phyloP scores from a whole-genome alignment of 108 stramenopile genomes.

The Cyclotella baltica region DNA sequence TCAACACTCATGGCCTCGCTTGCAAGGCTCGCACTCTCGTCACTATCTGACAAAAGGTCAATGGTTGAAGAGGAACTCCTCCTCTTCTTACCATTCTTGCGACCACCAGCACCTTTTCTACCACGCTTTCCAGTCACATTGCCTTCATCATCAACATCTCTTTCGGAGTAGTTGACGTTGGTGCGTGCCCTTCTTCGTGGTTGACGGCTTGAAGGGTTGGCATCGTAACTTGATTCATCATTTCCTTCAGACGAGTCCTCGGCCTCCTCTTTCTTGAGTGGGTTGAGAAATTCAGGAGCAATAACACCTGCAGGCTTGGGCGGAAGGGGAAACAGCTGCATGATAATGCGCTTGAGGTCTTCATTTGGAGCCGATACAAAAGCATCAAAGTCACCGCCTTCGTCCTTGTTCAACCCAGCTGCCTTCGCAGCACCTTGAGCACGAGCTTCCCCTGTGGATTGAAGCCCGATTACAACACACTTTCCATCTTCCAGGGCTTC shows the following conservation, averaged over 20 bases:
- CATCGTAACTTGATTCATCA: conserved; percentile 12
- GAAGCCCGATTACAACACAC: conserved; percentile 76
- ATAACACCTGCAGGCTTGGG: conserved; percentile 40
- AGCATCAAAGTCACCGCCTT: conserved; percentile 30
- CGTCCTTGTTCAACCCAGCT: conserved; percentile 41
- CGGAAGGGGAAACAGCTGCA: conserved; percentile 47
- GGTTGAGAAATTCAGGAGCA: conserved; percentile 45
- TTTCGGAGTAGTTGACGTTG: conserved; percentile 14
- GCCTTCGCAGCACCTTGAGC: conserved; percentile 44
- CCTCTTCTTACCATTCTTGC: conserved; percentile 8
- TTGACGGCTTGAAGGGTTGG: background rate
- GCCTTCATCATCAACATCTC: conserved; percentile 20
- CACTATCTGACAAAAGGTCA: background rate
- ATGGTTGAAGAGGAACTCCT: background rate
- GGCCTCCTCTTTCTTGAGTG: conserved; percentile 25
- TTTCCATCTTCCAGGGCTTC: conserved; percentile 58
- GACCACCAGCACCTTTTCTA: background rate
- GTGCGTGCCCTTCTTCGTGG: conserved; percentile 12
- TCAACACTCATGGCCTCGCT: background rate
- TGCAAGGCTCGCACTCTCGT: conserved; percentile 1
- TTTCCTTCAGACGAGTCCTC: background rate
- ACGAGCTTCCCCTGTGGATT: conserved; percentile 73
- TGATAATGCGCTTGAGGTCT: conserved; percentile 40
- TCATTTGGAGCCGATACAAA: conserved; percentile 53
- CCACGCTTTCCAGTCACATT: background rate